Conservation (phyloP, 257 asterid genomes). For the Solanum etuberosum region DNA sequence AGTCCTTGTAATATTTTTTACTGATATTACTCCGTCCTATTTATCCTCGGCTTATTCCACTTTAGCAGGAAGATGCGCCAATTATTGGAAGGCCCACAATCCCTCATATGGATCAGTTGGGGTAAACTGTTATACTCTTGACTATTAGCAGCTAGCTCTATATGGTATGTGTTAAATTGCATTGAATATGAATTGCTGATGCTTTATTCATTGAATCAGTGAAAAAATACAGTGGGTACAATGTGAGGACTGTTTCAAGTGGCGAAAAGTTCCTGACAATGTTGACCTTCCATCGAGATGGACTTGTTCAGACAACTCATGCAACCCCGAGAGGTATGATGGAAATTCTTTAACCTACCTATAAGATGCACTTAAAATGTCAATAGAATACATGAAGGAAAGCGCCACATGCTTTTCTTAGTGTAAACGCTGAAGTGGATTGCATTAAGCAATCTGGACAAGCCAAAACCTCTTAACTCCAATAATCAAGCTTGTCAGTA, state of each 20-base stretch:
- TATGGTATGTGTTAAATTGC: constrained; percentile 6
- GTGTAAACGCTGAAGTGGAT: neutral
- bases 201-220: constrained; percentile 17
- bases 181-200: constrained; percentile 7
- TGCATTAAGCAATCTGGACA: neutral
- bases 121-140: constrained; percentile 36
- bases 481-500: neutral
- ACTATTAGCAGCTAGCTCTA: neutral
- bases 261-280: constrained; percentile 78
- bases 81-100: constrained; percentile 90
- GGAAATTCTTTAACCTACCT: neutral
- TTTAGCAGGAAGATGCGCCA: constrained; percentile 58
- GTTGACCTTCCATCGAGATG: constrained; percentile 69
- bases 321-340: constrained; percentile 65
- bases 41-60: constrained; percentile 4
- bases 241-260: constrained; percentile 86
- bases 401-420: neutral
- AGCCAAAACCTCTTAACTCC: neutral
- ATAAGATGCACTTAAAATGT: neutral
- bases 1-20: neutral
- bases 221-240: constrained; percentile 67
- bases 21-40: neutral
- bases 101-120: constrained; percentile 40
- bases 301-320: constrained; percentile 60
- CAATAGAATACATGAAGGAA: neutral